Evolutionary conservation across 345 rosid species (phyloP).

Genomic region (Syzygium aqueum): DNA sequence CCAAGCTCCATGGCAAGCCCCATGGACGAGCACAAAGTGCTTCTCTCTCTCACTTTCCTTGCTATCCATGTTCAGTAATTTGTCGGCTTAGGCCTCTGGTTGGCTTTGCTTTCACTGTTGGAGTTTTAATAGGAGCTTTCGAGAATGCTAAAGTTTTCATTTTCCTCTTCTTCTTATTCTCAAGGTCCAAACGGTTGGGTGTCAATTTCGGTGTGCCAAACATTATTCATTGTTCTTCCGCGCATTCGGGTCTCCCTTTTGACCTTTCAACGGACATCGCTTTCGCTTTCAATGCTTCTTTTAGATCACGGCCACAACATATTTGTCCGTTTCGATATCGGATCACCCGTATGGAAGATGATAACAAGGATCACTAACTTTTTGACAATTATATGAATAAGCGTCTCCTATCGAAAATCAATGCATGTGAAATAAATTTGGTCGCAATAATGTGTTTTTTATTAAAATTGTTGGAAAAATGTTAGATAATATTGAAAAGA

Average conservation of each 20-base stretch:
- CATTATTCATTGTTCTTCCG: background rate
- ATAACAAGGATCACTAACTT: background rate
- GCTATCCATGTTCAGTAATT: background rate
- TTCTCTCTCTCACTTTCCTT: background rate
- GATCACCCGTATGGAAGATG: background rate
- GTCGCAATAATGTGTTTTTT: background rate
- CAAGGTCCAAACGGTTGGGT: background rate
- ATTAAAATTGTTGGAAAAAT: too few relatives aligned
- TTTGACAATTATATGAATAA: background rate
- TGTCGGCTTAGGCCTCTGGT: background rate
- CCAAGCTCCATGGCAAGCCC: conserved; percentile 24
- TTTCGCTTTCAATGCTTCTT: background rate
- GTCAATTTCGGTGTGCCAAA: background rate
- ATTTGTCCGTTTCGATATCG: background rate
- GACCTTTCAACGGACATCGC: background rate
- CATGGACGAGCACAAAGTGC: conserved; percentile 13
- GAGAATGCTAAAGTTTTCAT: background rate
- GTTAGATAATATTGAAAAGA: too few relatives aligned
- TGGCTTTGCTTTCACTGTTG: background rate
- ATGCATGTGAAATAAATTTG: background rate
- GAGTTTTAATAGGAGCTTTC: background rate
- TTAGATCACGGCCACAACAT: background rate
- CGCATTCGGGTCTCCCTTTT: background rate
- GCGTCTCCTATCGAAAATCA: background rate
- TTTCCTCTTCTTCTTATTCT: background rate